phyloP scores from a whole-genome alignment of 1,284 basidiomycete species.

The Marasmius oreades region DNA sequence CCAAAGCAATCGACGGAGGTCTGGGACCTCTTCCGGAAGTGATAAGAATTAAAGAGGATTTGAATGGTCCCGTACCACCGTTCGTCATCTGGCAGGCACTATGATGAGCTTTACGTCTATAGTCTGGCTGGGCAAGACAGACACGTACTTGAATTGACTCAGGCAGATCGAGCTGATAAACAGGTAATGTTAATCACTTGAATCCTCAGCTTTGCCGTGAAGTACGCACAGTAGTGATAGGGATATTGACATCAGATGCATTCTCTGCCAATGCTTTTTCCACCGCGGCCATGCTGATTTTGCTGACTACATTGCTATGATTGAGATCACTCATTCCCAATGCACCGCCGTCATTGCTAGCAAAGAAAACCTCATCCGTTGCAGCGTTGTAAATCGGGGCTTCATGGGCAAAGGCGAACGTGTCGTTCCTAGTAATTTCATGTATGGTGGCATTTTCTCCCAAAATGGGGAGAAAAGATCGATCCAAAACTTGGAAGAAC shows the following conservation, averaged over 20 bases:
- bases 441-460: conserved; percentile 56
- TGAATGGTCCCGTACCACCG: conserved; percentile 68
- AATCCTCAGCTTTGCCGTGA: background rate
- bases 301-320: conserved; percentile 43
- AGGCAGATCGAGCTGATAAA: conserved; percentile 44
- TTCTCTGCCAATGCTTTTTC: conserved; percentile 33
- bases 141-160: conserved; percentile 31
- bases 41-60: conserved; percentile 58
- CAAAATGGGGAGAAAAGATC: conserved; percentile 55
- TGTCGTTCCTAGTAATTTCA: conserved; percentile 51
- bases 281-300: conserved; percentile 44
- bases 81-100: conserved; percentile 65
- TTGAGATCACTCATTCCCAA: conserved; percentile 39
- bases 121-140: no score
- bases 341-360: conserved; percentile 42
- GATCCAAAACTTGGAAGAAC: conserved; percentile 69
- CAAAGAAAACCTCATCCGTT: conserved; percentile 32
- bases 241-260: conserved; percentile 46
- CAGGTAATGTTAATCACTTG: conserved; percentile 18
- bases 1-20: conserved; percentile 61
- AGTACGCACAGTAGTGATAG: conserved; percentile 45
- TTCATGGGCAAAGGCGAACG: conserved; percentile 72
- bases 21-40: conserved; percentile 64
- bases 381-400: conserved; percentile 60
- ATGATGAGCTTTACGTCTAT: background rate